phyloP scores from a whole-genome alignment of 148 eudicot species.

The Vaccinium macrocarpon region DNA sequence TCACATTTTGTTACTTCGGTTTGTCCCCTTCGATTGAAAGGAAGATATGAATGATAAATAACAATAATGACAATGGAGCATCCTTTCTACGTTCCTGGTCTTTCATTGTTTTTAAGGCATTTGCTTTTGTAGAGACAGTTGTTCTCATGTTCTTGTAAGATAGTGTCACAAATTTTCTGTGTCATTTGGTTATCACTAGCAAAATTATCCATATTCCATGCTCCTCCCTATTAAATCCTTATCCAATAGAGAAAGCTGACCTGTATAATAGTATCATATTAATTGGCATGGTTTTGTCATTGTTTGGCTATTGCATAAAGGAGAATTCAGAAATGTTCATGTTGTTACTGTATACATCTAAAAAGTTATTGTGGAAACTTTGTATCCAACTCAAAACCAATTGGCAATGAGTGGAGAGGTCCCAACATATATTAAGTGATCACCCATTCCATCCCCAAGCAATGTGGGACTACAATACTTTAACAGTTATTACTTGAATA shows the following conservation, averaged over 20 bases:
- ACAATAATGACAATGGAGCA: neutral
- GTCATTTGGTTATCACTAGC: neutral
- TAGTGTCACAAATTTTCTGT: neutral
- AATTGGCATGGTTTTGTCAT: neutral
- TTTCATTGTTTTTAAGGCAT: neutral
- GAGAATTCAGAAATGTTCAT: neutral
- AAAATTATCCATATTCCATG: neutral
- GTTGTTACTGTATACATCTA: neutral
- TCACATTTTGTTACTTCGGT: neutral
- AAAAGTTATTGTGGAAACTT: neutral
- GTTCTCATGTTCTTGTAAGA: neutral
- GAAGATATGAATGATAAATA: neutral
- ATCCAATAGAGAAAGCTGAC: neutral
- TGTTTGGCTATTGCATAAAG: neutral
- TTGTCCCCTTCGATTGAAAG: neutral
- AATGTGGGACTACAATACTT: too few relatives aligned
- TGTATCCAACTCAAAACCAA: too few relatives aligned
- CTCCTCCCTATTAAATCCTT: neutral
- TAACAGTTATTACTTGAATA: neutral
- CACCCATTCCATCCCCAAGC: too few relatives aligned
- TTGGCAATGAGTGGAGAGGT: too few relatives aligned
- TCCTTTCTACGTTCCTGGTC: neutral
- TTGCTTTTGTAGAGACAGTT: neutral
- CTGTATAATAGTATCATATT: neutral
- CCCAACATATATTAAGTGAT: too few relatives aligned